Percentiles rank a stretch among this genome's conserved stretches.
Evolutionary conservation across 495 filamentous ascomycete species (phyloP).

Genomic region (Chlorociboria aeruginascens): DNA sequence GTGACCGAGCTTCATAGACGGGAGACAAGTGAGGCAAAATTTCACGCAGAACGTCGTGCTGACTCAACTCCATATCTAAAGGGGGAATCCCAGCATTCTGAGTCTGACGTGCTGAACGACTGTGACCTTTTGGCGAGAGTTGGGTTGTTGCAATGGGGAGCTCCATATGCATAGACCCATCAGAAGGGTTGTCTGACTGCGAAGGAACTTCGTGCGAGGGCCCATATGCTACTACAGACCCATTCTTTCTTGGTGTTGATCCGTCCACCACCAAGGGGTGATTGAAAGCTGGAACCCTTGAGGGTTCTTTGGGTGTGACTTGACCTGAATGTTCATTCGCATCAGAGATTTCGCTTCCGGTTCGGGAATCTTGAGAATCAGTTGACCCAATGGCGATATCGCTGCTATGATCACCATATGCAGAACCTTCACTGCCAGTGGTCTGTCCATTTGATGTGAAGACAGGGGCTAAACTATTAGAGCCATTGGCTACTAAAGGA

Average conservation of each 20-base stretch:
- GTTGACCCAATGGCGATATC: slow-evolving; percentile 12
- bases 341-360: slow-evolving; percentile 7
- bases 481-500: slow-evolving; percentile 40
- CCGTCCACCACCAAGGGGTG: slow-evolving; percentile 15
- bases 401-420: slow-evolving; percentile 8
- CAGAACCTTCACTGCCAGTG: slow-evolving; percentile 7
- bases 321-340: slow-evolving; percentile 5
- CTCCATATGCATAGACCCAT: slow-evolving; percentile 8
- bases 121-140: slow-evolving; percentile 14
- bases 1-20: slow-evolving; percentile 40
- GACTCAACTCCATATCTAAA: slow-evolving; percentile 15
- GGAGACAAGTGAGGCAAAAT: slow-evolving; percentile 35
- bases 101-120: slow-evolving; percentile 10
- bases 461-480: slow-evolving; percentile 18
- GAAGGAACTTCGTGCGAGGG: not conserved
- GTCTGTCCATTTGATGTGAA: slow-evolving; percentile 14
- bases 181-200: not conserved
- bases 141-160: slow-evolving; percentile 8
- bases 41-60: slow-evolving; percentile 15
- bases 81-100: slow-evolving; percentile 18
- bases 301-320: slow-evolving; percentile 10
- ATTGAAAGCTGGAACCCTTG: slow-evolving; percentile 2
- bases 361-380: slow-evolving; percentile 12
- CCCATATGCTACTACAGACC: not conserved
- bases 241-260: slow-evolving; percentile 6